A percentile compares a stretch with the other conserved stretches of the same genome.
phyloP scores from a whole-genome alignment of 2,329 filamentous ascomycete species.

The Pleurostoma richardsiae region DNA sequence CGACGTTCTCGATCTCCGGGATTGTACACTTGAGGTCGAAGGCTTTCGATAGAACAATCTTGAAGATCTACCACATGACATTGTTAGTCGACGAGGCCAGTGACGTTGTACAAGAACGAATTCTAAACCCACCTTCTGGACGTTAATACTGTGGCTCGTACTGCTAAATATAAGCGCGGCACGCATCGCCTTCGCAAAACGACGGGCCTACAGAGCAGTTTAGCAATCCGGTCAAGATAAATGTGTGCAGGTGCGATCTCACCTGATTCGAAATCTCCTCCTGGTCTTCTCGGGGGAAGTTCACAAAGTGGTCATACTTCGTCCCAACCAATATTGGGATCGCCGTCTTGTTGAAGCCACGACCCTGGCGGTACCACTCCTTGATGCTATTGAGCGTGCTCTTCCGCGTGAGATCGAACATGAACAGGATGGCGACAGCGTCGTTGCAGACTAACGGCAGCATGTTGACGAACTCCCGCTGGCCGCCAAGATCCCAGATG shows the following conservation, averaged over 20 bases:
- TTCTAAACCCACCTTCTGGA: conserved; percentile 70
- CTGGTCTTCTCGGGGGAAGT: conserved; percentile 94
- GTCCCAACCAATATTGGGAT: conserved; percentile 96
- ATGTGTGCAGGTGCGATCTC: conserved; percentile 12
- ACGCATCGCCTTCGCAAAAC: conserved; percentile 98
- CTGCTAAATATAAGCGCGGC: conserved; percentile 97
- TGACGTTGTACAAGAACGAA: too few relatives aligned
- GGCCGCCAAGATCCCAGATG: conserved; percentile 97
- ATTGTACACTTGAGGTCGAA: conserved; percentile 99
- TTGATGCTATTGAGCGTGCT: conserved; percentile 99
- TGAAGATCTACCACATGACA: conserved; percentile 73
- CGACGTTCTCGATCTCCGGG: conserved; percentile 96
- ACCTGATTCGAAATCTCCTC: conserved; percentile 98
- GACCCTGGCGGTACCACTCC: conserved; percentile 97
- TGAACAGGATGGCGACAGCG: conserved; percentile 96
- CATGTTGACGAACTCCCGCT: conserved; percentile 99
- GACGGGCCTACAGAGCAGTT: conserved; percentile 62
- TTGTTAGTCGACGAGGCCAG: too few relatives aligned
- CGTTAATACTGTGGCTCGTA: conserved; percentile 98
- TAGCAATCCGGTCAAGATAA: conserved; percentile 7
- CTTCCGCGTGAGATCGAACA: conserved; percentile 98
- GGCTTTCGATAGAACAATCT: conserved; percentile 96
- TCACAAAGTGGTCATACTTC: conserved; percentile 99
- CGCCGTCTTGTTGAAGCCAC: conserved; percentile 99
- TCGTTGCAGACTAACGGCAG: conserved; percentile 98